Percentiles rank a stretch among this genome's conserved stretches.
phyloP scores from a whole-genome alignment of 1,284 basidiomycete species.

The Cryptococcus sp. region DNA sequence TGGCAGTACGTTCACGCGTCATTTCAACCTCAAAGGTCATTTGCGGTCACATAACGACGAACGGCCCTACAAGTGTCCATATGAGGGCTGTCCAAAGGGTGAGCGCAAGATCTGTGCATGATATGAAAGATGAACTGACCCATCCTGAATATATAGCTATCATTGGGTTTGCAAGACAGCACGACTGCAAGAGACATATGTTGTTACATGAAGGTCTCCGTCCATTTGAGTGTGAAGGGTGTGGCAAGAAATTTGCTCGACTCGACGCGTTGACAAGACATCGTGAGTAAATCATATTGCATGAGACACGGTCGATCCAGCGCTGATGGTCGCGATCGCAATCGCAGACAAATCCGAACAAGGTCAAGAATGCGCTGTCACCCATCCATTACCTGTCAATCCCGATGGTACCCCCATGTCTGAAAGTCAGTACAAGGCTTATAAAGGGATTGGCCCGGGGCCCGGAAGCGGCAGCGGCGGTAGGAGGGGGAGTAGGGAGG shows the following conservation, averaged over 20 bases:
- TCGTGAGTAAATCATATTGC: constrained; percentile 60
- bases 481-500: constrained; percentile 24
- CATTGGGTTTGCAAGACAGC: constrained; percentile 80
- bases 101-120: constrained; percentile 7
- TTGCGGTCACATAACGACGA: constrained; percentile 95
- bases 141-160: constrained; percentile 20
- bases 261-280: constrained; percentile 82
- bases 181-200: constrained; percentile 94
- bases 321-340: not conserved
- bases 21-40: constrained; percentile 70
- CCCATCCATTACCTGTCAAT: constrained; percentile 51
- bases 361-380: constrained; percentile 52
- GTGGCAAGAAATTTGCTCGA: constrained; percentile 91
- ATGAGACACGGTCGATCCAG: not conserved
- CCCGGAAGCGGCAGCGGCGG: constrained; percentile 16
- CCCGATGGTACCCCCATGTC: constrained; percentile 52
- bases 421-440: constrained; percentile 52
- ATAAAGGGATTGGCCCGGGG: constrained; percentile 28
- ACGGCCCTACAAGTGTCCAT: constrained; percentile 87
- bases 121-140: not conserved
- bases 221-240: constrained; percentile 84
- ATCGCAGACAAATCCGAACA: constrained; percentile 52
- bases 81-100: constrained; percentile 86
- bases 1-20: constrained; percentile 86
- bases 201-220: constrained; percentile 82